A percentile compares a stretch with the other conserved stretches of the same genome.
These are phyloP conservation scores for Calocybe gangraenosa DNA, from an alignment of 768 basidiomycete species.

Conservation along the genomic window DNA sequence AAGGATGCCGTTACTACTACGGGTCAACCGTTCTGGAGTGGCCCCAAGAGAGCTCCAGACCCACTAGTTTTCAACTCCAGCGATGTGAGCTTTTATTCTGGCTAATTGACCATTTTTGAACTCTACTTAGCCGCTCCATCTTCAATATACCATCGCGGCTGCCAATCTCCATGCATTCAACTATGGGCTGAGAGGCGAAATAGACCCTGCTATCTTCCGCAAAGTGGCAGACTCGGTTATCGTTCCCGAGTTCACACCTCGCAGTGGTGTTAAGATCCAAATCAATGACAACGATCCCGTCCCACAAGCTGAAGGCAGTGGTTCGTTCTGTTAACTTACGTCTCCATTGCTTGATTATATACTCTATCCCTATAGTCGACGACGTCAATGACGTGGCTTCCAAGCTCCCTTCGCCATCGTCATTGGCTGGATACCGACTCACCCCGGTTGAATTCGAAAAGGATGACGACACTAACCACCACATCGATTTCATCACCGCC, in stretches of 20 bases:
- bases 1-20: constrained; percentile 89
- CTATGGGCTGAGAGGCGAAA: constrained; percentile 92
- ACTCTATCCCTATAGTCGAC: constrained; percentile 33
- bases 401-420: constrained; percentile 83
- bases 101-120: constrained; percentile 1
- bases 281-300: constrained; percentile 90
- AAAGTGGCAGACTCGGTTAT: constrained; percentile 79
- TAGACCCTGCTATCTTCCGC: constrained; percentile 73
- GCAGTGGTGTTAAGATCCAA: constrained; percentile 88
- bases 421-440: constrained; percentile 93
- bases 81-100: constrained; percentile 53
- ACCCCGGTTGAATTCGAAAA: constrained; percentile 98
- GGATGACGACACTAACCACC: constrained; percentile 96
- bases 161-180: constrained; percentile 98
- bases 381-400: constrained; percentile 55
- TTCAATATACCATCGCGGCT: constrained; percentile 86
- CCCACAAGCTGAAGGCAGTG: constrained; percentile 44
- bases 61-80: constrained; percentile 81
- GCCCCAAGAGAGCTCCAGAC: constrained; percentile 96
- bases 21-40: constrained; percentile 98
- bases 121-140: constrained; percentile 64
- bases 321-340: constrained; percentile 23
- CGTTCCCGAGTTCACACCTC: constrained; percentile 92
- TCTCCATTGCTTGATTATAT: constrained; percentile 10
- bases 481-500: constrained; percentile 98